A percentile compares a stretch with the other conserved stretches of the same genome.
These are phyloP conservation scores for Cyberlindnera euphorbiae DNA, from an alignment of 805 yeast species.

Conservation along the genomic window DNA sequence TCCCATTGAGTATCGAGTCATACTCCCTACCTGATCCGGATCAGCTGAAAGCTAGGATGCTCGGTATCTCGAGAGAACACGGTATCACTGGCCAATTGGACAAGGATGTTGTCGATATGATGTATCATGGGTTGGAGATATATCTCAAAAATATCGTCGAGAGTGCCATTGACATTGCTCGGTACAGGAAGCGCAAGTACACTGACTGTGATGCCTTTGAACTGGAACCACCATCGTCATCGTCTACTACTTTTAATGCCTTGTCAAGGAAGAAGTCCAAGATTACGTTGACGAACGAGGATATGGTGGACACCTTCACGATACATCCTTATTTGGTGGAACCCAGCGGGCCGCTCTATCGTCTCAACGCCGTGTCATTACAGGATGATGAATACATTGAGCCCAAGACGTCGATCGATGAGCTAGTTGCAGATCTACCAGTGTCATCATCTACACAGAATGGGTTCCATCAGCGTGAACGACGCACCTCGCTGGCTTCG, in stretches of 20 bases:
- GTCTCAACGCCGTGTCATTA: slow-evolving; percentile 45
- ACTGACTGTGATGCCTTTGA: slow-evolving; percentile 26
- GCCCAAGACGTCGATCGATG: slow-evolving; percentile 22
- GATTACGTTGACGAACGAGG: slow-evolving; percentile 57
- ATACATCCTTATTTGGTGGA: slow-evolving; percentile 65
- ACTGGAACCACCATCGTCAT: neutral
- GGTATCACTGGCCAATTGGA: slow-evolving; percentile 82
- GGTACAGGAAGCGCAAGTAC: slow-evolving; percentile 49
- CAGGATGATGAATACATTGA: slow-evolving; percentile 43
- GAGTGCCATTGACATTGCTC: slow-evolving; percentile 65
- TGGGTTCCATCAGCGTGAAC: slow-evolving; percentile 7
- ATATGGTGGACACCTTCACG: slow-evolving; percentile 57
- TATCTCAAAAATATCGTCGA: slow-evolving; percentile 74
- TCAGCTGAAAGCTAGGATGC: slow-evolving; percentile 58
- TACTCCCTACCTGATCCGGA: slow-evolving; percentile 82
- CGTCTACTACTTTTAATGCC: neutral
- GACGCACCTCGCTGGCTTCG: slow-evolving; percentile 2
- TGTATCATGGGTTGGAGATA: slow-evolving; percentile 75
- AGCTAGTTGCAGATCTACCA: too few species aligned
- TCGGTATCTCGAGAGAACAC: slow-evolving; percentile 83
- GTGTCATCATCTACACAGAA: too few species aligned
- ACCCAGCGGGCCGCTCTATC: slow-evolving; percentile 55
- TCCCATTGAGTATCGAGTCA: slow-evolving; percentile 73
- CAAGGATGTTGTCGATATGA: slow-evolving; percentile 70
- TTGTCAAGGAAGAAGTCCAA: slow-evolving; percentile 16